Conservation (phyloP, 192 early-diverging fungal species). For the Coemansia sp. region DNA sequence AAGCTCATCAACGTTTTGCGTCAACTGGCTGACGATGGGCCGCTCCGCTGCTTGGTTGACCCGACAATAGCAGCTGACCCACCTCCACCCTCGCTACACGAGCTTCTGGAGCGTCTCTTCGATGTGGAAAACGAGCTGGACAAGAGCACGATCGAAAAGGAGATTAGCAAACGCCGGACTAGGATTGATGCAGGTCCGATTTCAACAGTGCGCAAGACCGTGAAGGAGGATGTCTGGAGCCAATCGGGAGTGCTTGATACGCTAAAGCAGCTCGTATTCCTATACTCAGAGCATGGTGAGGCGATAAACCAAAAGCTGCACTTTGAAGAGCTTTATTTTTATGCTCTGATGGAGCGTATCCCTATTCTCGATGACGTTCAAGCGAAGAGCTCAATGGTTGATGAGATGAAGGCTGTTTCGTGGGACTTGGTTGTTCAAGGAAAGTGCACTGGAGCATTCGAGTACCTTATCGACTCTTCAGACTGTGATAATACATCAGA, state of each 20-base stretch:
- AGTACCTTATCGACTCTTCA: constrained; percentile 27
- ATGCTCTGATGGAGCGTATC: constrained; percentile 22
- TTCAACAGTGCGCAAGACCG: constrained; percentile 58
- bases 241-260: constrained; percentile 57
- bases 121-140: constrained; percentile 50
- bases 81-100: constrained; percentile 13
- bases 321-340: constrained; percentile 31
- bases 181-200: constrained; percentile 68
- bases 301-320: constrained; percentile 7
- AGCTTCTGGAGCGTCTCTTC: constrained; percentile 50
- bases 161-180: constrained; percentile 65
- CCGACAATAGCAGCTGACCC: constrained; percentile 6
- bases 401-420: constrained; percentile 28
- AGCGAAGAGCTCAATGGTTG: constrained; percentile 7
- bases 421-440: constrained; percentile 19
- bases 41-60: constrained; percentile 14
- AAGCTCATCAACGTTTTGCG: constrained; percentile 30
- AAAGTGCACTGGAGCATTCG: constrained; percentile 32
- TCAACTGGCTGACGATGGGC: constrained; percentile 16
- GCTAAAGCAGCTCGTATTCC: constrained; percentile 20
- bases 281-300: constrained; percentile 6
- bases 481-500: constrained; percentile 14
- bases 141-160: constrained; percentile 55
- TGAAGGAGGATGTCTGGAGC: constrained; percentile 66
- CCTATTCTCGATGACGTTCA: constrained; percentile 3